Evolutionary conservation across 805 yeast species (phyloP).

Genomic region (Henningerozyma blattae): DNA sequence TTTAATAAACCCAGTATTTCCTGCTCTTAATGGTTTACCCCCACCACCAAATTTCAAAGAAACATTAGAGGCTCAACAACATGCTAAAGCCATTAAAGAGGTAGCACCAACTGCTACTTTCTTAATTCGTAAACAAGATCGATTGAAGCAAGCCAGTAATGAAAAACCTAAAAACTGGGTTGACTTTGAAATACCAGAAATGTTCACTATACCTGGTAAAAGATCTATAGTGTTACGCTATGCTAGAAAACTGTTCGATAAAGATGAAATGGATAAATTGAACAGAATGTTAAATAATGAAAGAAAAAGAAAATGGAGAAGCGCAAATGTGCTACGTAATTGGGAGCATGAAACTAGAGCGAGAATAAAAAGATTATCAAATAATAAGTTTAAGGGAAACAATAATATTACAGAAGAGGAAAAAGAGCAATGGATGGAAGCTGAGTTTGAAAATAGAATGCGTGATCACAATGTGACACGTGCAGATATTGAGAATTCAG

Average conservation of each 20-base stretch:
- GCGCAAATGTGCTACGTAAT: conserved; percentile 61
- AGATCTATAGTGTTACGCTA: conserved; percentile 13
- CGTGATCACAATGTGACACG: conserved; percentile 2
- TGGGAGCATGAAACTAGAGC: conserved; percentile 80
- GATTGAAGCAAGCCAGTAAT: background rate
- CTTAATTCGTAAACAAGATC: background rate
- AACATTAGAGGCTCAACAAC: no score
- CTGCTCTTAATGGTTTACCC: background rate
- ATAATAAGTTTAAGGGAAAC: conserved; percentile 46
- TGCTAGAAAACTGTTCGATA: conserved; percentile 11
- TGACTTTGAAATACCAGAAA: conserved; percentile 12
- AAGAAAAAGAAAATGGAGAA: conserved; percentile 26
- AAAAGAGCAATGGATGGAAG: conserved; percentile 58
- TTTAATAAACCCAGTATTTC: background rate
- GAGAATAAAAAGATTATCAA: conserved; percentile 65
- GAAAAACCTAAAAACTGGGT: background rate
- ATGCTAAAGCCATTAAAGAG: background rate
- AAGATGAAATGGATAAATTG: conserved; percentile 12
- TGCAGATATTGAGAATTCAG: conserved; percentile 1
- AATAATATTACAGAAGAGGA: conserved; percentile 33
- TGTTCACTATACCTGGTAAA: conserved; percentile 9
- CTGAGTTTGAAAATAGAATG: conserved; percentile 57
- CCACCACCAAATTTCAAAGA: background rate
- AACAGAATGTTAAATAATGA: conserved; percentile 21
- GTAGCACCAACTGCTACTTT: background rate